Base-by-base conservation (phyloP, 2,329 filamentous ascomycete species). In the Cordyceps pruinosa region DNA sequence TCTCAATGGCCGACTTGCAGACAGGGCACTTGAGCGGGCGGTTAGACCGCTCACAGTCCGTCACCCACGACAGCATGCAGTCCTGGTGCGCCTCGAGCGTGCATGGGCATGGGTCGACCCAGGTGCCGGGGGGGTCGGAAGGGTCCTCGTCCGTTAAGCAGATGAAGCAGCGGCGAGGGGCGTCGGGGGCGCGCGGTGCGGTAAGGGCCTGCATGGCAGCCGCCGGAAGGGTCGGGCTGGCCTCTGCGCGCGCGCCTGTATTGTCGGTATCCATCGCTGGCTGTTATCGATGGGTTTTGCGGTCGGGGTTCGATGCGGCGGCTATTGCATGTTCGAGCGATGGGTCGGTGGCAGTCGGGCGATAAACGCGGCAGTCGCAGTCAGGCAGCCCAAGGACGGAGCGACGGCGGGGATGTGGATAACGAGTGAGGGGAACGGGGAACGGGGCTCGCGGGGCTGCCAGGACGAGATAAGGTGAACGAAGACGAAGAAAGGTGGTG, bases 71-170 rank as follows among this genome's bases (percentile, higher is more conserved):
- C 39, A 97, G 78, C 62, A 97, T 80, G 69, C 92, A 96, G 59
- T 85, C 82, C 70, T 97, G 91, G 69, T 99, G 94, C 1, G 92
- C 94, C 57, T 89, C 89, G 39, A 99, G 79, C 13, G 89, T 91
- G 72, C 94, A 99, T 0, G 87, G 88, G 69, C 94, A 99, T 2
- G 94, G 92, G 56, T 88, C 89, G 45, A 90, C 85, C 93, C 94
- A 99, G 56, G 75, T 71, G 46, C 73, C 69, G 4, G 79, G 76
- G 9, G 77, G 66, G 21, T 74, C 70, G 10, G 69, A 71, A 39
- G 83, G 77, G 26, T 74, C 73, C 61, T 84, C 75, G 50, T 83
- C 83, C 61, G 75, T 77, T 30, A 85, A 76, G 66, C 84, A 87
- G 65, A 87, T 83, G 72, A 84, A 87, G 74, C 84, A 87, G 65